phyloP scores from a whole-genome alignment of 139 green algal species.

The Picochlorum sp. region DNA sequence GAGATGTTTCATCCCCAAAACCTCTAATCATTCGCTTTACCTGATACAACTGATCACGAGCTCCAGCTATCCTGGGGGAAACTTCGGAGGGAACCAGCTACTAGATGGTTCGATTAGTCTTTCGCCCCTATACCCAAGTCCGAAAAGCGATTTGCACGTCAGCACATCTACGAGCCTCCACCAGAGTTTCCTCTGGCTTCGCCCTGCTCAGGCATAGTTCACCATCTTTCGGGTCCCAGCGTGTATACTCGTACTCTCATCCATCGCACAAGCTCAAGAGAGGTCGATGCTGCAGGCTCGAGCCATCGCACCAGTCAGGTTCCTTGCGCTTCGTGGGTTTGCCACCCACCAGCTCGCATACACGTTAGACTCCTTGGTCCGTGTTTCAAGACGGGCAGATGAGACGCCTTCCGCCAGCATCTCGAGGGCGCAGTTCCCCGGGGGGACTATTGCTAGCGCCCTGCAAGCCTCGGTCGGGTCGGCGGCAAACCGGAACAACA shows the following conservation, averaged over 20 bases:
- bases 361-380: conserved; percentile 94
- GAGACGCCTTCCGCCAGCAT: conserved; percentile 74
- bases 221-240: conserved; percentile 92
- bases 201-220: conserved; percentile 91
- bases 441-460: conserved; percentile 42
- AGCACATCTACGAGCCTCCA: conserved; percentile 91
- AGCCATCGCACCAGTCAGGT: conserved; percentile 70
- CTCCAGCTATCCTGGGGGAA: conserved; percentile 87
- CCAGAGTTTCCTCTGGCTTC: conserved; percentile 91
- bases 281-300: conserved; percentile 70
- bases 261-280: conserved; percentile 83
- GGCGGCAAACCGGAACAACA: conserved; percentile 47
- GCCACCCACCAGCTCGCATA: conserved; percentile 80
- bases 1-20: conserved; percentile 73
- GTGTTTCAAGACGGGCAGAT: conserved; percentile 91
- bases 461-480: conserved; percentile 58
- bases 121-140: conserved; percentile 96
- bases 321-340: conserved; percentile 88
- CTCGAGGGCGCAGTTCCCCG: conserved; percentile 61
- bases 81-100: conserved; percentile 94
- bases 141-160: conserved; percentile 95
- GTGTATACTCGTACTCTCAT: conserved; percentile 78
- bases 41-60: conserved; percentile 72
- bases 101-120: conserved; percentile 98
- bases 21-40: conserved; percentile 94